Percentiles rank a stretch among this genome's conserved stretches.
Evolutionary conservation across 169 alveolate genomes (phyloP).

Genomic region (Plasmodium gonderi): DNA sequence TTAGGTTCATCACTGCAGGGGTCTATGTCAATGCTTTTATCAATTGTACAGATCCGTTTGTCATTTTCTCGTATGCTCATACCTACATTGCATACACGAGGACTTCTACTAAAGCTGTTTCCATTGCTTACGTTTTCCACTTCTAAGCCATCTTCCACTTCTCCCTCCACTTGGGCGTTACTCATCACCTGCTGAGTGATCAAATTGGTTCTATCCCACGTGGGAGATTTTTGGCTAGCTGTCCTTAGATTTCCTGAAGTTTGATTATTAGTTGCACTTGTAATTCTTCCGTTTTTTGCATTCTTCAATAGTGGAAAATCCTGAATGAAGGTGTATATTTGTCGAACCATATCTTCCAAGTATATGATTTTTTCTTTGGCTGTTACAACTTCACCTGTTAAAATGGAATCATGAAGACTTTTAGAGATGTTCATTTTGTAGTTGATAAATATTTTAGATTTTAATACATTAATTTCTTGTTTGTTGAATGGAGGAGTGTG

Average conservation of each 20-base stretch:
- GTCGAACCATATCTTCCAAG: conserved; percentile 56
- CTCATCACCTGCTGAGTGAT: background rate
- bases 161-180: background rate
- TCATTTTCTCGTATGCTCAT: background rate
- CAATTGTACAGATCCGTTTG: background rate
- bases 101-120: background rate
- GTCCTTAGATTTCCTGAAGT: background rate
- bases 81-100: background rate
- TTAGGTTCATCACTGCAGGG: background rate
- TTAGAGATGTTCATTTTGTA: conserved; percentile 45
- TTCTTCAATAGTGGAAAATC: background rate
- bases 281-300: background rate
- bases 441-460: conserved; percentile 49
- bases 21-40: background rate
- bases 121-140: background rate
- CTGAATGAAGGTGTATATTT: conserved; percentile 39
- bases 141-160: background rate
- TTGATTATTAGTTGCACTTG: background rate
- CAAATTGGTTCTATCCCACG: background rate
- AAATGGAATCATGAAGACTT: conserved; percentile 14
- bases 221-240: background rate
- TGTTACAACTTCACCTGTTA: conserved; percentile 31
- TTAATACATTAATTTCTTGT: conserved; percentile 45
- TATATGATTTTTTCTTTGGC: conserved; percentile 16
- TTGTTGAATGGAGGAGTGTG: conserved; percentile 19